Evolutionary conservation across 176 grass and related monocot species (phyloP), one percentile per base, ranked within the genome.

Genomic region (Triticum dicoccoides): DNA sequence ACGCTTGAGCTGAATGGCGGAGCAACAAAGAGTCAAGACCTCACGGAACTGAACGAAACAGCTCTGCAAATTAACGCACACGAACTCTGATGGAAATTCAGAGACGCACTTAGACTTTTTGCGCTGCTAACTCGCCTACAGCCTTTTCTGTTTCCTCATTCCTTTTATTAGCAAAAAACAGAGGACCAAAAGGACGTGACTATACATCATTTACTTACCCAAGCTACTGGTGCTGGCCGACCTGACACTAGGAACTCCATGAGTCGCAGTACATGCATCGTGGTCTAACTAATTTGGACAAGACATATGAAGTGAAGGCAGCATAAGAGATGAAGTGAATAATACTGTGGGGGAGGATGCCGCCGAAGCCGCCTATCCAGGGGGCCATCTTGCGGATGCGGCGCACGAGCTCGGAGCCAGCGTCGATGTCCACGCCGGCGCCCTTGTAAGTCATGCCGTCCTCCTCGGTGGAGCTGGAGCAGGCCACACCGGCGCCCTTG

Each of bases 351-450:
- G 82, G 85, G 76, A 65, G 87, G 73, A 96, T 90, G 35, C 92
- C 97, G 10, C 94, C 90, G 47, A 99, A 98, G 24, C 94, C 97
- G 35, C 97, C 94, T 14, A 98, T 93, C 37, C 87, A 87, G 1
- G 97, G 96, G 3, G 97, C 94, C 97, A 94, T 90, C 82, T 82
- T 96, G 51, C 76, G 76, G 82, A 98, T 98, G 74, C 96, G 89
- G 11, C 92, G 84, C 10, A 98, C 93, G 74, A 98, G 84, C 83
- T 98, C 96, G 9, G 96, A 20, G 10, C 93, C 96, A 21, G 92
- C 93, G 30, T 98, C 92, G 13, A 98, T 98, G 65, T 98, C 96
- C 39, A 98, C 96, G 6, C 93, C 93, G 21, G 93, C 92, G 21
- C 34, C 92, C 86, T 92, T 94, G 76, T 94, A 96, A 6, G 94